Conservation (phyloP, 345 rosid species). For the Eucalyptus erythrocorys region DNA sequence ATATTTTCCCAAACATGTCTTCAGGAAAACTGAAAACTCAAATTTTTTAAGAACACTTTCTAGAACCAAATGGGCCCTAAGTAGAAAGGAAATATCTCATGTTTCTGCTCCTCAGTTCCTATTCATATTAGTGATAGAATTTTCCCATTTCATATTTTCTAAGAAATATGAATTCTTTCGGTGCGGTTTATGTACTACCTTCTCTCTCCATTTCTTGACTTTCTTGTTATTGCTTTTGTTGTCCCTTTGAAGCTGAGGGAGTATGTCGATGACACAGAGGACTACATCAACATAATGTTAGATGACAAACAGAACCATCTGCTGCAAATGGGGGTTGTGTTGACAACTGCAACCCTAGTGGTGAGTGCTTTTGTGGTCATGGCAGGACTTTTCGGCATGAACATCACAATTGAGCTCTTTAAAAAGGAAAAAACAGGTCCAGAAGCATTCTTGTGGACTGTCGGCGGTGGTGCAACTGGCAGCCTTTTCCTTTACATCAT, state of each 20-base stretch:
- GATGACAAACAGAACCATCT: slow-evolving; percentile 97
- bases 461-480: slow-evolving; percentile 55
- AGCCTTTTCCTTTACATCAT: slow-evolving; percentile 48
- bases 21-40: neutral
- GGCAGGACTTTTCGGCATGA: slow-evolving; percentile 74
- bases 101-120: neutral
- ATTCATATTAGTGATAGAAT: neutral
- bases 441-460: slow-evolving; percentile 52
- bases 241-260: slow-evolving; percentile 57
- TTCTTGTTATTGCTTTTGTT: neutral
- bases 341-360: slow-evolving; percentile 82
- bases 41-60: neutral
- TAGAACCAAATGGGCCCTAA: neutral
- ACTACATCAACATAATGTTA: slow-evolving; percentile 90
- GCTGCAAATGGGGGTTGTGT: slow-evolving; percentile 91
- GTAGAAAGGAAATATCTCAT: neutral
- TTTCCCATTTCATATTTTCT: neutral
- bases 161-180: neutral
- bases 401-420: slow-evolving; percentile 51
- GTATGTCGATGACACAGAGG: slow-evolving; percentile 93
- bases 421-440: slow-evolving; percentile 5
- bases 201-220: neutral
- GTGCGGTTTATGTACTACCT: neutral
- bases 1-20: neutral
- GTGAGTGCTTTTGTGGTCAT: slow-evolving; percentile 56